Conservation (phyloP, 2,329 filamentous ascomycete species). For the Phaeophleospora eucalypticola region DNA sequence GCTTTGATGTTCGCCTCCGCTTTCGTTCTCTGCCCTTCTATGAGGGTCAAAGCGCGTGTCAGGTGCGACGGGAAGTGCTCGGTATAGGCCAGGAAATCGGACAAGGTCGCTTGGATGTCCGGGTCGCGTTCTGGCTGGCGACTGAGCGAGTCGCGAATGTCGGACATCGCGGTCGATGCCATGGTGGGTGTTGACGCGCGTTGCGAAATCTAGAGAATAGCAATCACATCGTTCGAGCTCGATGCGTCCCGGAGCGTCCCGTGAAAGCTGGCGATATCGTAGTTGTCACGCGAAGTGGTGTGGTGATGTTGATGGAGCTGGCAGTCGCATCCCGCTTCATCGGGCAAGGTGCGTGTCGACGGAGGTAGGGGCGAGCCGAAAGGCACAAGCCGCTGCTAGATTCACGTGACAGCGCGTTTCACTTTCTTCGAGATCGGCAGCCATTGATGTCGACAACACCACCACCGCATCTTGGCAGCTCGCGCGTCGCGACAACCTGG, state of each 20-base stretch:
- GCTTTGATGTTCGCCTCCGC: constrained; percentile 41
- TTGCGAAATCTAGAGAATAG: not conserved
- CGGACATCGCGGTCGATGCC: constrained; percentile 21
- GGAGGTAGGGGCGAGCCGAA: too few species aligned
- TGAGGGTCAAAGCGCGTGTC: constrained; percentile 59
- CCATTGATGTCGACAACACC: too few species aligned
- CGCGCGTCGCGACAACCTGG: too few species aligned
- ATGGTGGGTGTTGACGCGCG: constrained; percentile 4
- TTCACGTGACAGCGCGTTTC: too few species aligned
- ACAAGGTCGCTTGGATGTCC: constrained; percentile 62
- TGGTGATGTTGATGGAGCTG: not conserved
- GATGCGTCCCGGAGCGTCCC: too few species aligned
- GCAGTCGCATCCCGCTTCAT: not conserved
- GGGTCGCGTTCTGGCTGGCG: constrained; percentile 46
- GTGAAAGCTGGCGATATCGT: not conserved
- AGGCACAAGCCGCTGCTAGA: too few species aligned
- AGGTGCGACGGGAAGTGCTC: constrained; percentile 65
- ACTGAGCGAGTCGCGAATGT: constrained; percentile 31
- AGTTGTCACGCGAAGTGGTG: not conserved
- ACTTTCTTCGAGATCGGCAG: too few species aligned
- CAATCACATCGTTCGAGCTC: too few species aligned
- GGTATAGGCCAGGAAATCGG: constrained; percentile 65
- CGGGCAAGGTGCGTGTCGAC: not conserved
- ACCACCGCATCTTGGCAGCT: too few species aligned
- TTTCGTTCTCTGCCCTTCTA: constrained; percentile 48